Base-by-base conservation (phyloP, 1,284 basidiomycete genomes). In the Pascua sp. region DNA sequence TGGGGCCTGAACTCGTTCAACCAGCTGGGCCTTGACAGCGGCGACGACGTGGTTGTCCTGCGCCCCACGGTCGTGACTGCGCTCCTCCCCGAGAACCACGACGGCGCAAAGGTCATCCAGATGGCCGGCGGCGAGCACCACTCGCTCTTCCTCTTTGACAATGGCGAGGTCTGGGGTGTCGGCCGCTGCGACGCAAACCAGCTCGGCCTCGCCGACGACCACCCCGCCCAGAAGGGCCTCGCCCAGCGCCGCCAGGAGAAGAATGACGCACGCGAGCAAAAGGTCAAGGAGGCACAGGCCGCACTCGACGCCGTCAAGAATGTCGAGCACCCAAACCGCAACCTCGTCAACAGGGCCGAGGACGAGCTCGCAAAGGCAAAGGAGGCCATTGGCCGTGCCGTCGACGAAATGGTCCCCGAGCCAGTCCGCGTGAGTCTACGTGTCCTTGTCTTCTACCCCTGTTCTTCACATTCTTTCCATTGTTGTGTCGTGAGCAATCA, bases 1-100 rank as follows among this genome's bases (percentile, higher is more conserved):
- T 97, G 93, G 93, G 93, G 93, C 24, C 80, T 94, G 60, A 96
- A 97, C 77, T 87, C 82, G 42, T 83, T 83, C 73, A 82, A 83
- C 37, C 88, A 90, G 73, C 83, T 83, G 0, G 88, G 87, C 40
- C 57, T 75, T 9, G 38, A 57, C 0, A 60, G 59, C 16, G 72
- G 77, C 5, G 71, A 75, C 32, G 76, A 79, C 38, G 78, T 79
- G 49, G 81, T 86, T 59, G 82, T 96, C 46, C 82, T 84, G 48
- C 78, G 83, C 1, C 93, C 94, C 1, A 83, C 82, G 56, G 81
- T 81, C 48, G 85, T 97, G 41, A 78, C 82, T 40, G 79, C 82
- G 1, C 81, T 97, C 12, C 81, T 81, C 67, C 88, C 86, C 44
- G 78, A 82, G 24, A 80, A 84, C 37, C 86, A 93, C 53, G 81